phyloP scores from a whole-genome alignment of 2,329 filamentous ascomycete species.

The Diaporthe citri region DNA sequence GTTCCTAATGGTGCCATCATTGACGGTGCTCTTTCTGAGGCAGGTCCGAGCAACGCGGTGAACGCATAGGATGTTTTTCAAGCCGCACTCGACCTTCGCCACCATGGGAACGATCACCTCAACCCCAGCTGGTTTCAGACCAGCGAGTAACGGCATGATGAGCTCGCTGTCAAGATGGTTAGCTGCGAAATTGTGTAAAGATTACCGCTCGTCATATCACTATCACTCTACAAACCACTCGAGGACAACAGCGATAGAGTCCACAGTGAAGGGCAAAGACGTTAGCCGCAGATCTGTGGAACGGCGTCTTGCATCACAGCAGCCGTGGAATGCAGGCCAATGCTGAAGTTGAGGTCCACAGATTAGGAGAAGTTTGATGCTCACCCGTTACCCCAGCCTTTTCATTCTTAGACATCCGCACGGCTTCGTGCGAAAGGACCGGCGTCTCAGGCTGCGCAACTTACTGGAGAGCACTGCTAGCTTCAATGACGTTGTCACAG shows the following conservation, averaged over 20 bases:
- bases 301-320: neutral
- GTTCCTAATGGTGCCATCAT: neutral
- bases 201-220: neutral
- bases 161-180: neutral
- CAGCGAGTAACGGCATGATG: neutral
- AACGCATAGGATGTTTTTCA: slow-evolving; percentile 19
- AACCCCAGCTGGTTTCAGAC: neutral
- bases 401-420: neutral
- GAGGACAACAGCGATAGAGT: neutral
- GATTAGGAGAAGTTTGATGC: neutral
- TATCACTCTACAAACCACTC: neutral
- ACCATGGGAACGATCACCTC: neutral
- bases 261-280: neutral
- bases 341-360: neutral
- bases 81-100: slow-evolving; percentile 15
- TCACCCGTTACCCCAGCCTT: neutral
- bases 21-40: slow-evolving; percentile 26
- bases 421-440: neutral
- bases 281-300: neutral
- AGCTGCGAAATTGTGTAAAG: neutral
- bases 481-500: neutral
- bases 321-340: neutral
- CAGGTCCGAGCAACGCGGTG: slow-evolving; percentile 31
- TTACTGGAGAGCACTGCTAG: neutral
- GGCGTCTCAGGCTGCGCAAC: neutral